phyloP scores from a whole-genome alignment of 805 yeast genomes.

The Isabelozyma rhagii region DNA sequence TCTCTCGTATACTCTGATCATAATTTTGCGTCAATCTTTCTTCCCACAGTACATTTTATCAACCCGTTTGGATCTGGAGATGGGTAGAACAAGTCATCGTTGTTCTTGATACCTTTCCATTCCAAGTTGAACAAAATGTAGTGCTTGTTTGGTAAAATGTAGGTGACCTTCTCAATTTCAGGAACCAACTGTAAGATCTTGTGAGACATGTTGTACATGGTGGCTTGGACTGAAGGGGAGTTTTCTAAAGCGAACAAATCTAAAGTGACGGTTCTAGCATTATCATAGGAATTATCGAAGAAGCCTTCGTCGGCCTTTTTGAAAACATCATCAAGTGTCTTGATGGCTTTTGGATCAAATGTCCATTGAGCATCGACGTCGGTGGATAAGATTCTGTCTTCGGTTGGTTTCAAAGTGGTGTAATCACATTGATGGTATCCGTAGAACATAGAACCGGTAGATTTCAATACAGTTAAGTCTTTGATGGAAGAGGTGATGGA shows the following conservation, averaged over 20 bases:
- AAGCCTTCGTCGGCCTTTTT: conserved; percentile 54
- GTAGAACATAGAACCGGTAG: conserved; percentile 90
- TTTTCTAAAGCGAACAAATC: conserved; percentile 79
- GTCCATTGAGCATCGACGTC: conserved; percentile 76
- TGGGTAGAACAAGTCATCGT: conserved; percentile 85
- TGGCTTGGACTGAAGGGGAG: conserved; percentile 94
- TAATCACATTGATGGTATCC: conserved; percentile 84
- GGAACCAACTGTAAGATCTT: conserved; percentile 61
- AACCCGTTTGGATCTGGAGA: conserved; percentile 90
- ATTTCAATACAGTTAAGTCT: conserved; percentile 80
- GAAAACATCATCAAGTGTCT: conserved; percentile 48
- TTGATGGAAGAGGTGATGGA: conserved; percentile 65
- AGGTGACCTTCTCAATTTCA: conserved; percentile 61
- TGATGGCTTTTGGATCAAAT: conserved; percentile 51
- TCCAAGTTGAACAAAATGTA: conserved; percentile 75
- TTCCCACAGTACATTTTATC: conserved; percentile 82
- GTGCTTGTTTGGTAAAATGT: conserved; percentile 87
- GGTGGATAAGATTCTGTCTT: conserved; percentile 83
- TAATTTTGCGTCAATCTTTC: conserved; percentile 48
- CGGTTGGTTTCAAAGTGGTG: conserved; percentile 82
- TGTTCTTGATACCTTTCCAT: conserved; percentile 82
- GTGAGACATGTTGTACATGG: conserved; percentile 90
- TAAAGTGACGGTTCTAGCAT: conserved; percentile 67
- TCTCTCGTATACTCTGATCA: conserved; percentile 23
- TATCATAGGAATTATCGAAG: conserved; percentile 62